phyloP scores from a whole-genome alignment of 768 basidiomycete species.

The Mycena vitilis region DNA sequence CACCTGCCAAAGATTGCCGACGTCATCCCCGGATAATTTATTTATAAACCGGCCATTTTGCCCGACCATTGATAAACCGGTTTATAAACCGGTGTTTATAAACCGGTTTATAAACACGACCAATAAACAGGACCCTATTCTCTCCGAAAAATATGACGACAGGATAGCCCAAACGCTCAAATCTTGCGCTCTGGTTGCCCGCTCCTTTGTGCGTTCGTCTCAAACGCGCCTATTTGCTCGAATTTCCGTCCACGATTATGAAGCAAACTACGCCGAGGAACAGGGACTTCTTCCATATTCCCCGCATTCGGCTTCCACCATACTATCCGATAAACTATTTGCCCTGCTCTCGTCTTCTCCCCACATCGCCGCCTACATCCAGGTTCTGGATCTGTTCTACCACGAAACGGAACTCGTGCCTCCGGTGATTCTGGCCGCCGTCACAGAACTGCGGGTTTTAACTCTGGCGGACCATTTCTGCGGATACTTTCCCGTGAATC shows the following conservation, averaged over 20 bases:
- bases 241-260: slow-evolving; percentile 13
- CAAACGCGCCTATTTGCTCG: slow-evolving; percentile 10
- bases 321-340: not conserved
- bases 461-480: not conserved
- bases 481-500: not conserved
- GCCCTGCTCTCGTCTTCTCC: not conserved
- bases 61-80: too few species aligned
- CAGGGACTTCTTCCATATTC: not conserved
- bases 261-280: not conserved
- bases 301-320: not conserved
- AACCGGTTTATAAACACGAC: too few species aligned
- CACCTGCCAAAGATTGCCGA: too few species aligned
- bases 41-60: too few species aligned
- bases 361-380: slow-evolving; percentile 8
- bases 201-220: not conserved
- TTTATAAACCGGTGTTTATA: too few species aligned
- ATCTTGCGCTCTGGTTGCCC: slow-evolving; percentile 4
- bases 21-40: too few species aligned
- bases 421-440: not conserved
- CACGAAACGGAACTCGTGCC: not conserved
- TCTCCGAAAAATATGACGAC: not conserved
- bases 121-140: too few species aligned
- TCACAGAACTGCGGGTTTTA: not conserved
- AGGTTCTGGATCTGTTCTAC: slow-evolving; percentile 3
- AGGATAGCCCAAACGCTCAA: not conserved